These are phyloP conservation scores for Phylloporus sp. DNA, from an alignment of 768 basidiomycete species.

Conservation along the genomic window DNA sequence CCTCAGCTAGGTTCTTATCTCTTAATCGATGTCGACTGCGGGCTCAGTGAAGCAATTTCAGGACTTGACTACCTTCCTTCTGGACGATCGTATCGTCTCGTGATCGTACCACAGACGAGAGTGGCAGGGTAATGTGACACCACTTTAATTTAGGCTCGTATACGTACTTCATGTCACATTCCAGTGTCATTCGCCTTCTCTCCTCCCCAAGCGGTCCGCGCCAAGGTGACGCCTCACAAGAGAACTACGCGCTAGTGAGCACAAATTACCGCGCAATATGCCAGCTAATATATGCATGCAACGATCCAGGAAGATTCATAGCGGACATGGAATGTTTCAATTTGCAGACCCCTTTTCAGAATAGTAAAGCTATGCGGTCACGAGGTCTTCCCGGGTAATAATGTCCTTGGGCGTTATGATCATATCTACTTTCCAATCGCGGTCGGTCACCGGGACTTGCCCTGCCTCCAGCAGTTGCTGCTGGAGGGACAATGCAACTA, in stretches of 20 bases:
- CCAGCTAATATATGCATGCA: slow-evolving; percentile 8
- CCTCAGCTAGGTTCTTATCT: slow-evolving; percentile 54
- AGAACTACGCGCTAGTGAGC: slow-evolving; percentile 23
- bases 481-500: slow-evolving; percentile 61
- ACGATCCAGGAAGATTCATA: slow-evolving; percentile 14
- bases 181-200: slow-evolving; percentile 38
- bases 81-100: slow-evolving; percentile 39
- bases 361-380: slow-evolving; percentile 16
- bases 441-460: slow-evolving; percentile 47
- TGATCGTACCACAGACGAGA: slow-evolving; percentile 38
- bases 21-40: slow-evolving; percentile 4
- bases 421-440: slow-evolving; percentile 62
- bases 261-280: slow-evolving; percentile 21
- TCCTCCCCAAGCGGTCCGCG: slow-evolving; percentile 30
- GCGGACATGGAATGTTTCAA: slow-evolving; percentile 23
- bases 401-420: slow-evolving; percentile 47
- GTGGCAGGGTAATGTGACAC: slow-evolving; percentile 36
- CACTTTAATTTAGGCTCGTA: slow-evolving; percentile 10
- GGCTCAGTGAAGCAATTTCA: slow-evolving; percentile 16
- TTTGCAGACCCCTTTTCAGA: slow-evolving; percentile 5
- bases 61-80: slow-evolving; percentile 39
- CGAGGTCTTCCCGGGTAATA: slow-evolving; percentile 24
- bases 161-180: slow-evolving; percentile 22
- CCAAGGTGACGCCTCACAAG: slow-evolving; percentile 12
- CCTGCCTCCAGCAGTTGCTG: slow-evolving; percentile 56